Conservation (phyloP, 768 basidiomycete genomes). For the Suillus paluster region DNA sequence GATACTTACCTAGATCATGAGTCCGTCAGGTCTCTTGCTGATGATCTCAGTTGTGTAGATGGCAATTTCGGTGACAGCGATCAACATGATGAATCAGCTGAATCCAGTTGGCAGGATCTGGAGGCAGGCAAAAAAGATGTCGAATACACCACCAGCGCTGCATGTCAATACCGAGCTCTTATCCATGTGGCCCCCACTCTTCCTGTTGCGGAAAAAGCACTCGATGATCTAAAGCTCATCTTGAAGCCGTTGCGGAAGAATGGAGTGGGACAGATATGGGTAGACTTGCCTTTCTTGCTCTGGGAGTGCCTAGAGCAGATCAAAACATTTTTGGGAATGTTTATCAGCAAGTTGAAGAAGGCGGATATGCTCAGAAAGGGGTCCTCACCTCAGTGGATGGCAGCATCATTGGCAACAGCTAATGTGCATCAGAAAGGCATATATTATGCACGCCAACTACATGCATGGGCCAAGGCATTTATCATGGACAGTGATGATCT, state of each 20-base stretch:
- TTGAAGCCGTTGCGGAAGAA: constrained; percentile 2
- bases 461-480: constrained; percentile 24
- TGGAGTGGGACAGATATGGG: neutral
- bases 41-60: neutral
- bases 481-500: constrained; percentile 22
- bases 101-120: no score
- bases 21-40: neutral
- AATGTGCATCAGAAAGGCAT: neutral
- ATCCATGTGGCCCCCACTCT: neutral
- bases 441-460: constrained; percentile 13
- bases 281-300: neutral
- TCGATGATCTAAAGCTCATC: neutral
- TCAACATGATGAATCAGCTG: no score
- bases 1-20: constrained; percentile 5
- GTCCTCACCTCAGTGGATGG: neutral
- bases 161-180: no score
- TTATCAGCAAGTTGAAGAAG: neutral
- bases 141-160: neutral
- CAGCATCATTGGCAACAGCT: constrained; percentile 5
- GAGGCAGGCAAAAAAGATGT: no score
- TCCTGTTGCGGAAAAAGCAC: neutral
- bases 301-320: neutral
- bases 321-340: constrained; percentile 4
- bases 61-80: neutral
- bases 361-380: neutral